Evolutionary conservation across 208 protist species (phyloP).

Genomic region (Wallacemonas rigidus): DNA sequence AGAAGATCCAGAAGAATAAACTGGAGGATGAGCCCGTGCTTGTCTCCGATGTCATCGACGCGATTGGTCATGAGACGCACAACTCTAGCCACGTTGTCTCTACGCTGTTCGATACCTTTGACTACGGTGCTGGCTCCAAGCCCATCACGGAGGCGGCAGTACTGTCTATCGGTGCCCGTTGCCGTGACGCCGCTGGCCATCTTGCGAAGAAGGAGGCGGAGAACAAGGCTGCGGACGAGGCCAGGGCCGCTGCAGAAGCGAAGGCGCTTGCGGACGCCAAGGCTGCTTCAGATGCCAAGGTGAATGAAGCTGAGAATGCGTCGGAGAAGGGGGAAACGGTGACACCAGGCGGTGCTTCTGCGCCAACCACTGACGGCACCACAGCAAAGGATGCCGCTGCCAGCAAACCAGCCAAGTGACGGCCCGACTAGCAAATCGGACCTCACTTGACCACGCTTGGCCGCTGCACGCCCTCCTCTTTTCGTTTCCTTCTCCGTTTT

Average conservation of each 20-base stretch:
- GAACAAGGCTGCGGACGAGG: conserved; percentile 23
- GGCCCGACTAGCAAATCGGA: not conserved
- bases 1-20: conserved; percentile 76
- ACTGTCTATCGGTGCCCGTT: conserved; percentile 82
- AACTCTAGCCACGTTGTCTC: conserved; percentile 89
- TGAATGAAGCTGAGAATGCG: not conserved
- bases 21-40: conserved; percentile 74
- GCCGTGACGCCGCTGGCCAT: conserved; percentile 51
- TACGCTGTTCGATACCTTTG: conserved; percentile 88
- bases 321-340: not conserved
- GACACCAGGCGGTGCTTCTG: not conserved
- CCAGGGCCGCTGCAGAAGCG: conserved; percentile 8
- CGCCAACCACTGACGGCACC: not conserved
- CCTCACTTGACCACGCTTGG: not conserved
- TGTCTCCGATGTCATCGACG: conserved; percentile 85
- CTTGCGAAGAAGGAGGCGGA: conserved; percentile 21
- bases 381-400: conserved; percentile 14
- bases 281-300: conserved; percentile 22
- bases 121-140: conserved; percentile 82
- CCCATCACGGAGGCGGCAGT: conserved; percentile 78
- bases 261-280: conserved; percentile 14
- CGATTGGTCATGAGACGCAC: conserved; percentile 81
- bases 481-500: not conserved
- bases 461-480: not conserved
- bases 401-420: conserved; percentile 17